A percentile compares a stretch with the other conserved stretches of the same genome.
These are phyloP conservation scores for Schwanniomyces sp. DNA, from an alignment of 805 yeast genomes.

Conservation along the genomic window DNA sequence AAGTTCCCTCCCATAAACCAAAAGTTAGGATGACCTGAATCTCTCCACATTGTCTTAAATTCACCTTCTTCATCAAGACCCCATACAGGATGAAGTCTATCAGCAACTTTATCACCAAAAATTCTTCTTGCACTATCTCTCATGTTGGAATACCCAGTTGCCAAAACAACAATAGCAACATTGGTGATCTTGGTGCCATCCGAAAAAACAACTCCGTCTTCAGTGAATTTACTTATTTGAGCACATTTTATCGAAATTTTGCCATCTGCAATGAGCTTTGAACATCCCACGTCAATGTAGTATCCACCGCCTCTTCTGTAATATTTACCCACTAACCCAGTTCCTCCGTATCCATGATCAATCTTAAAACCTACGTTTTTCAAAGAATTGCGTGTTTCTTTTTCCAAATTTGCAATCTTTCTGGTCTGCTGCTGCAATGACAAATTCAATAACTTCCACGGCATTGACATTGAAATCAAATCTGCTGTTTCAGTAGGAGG, in stretches of 20 bases:
- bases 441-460: constrained; percentile 31
- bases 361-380: constrained; percentile 36
- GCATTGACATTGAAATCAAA: constrained; percentile 30
- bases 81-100: constrained; percentile 41
- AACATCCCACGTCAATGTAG: constrained; percentile 47
- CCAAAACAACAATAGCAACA: constrained; percentile 41
- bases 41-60: constrained; percentile 36
- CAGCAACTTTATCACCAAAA: constrained; percentile 37
- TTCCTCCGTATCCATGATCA: constrained; percentile 43
- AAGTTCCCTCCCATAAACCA: constrained; percentile 46
- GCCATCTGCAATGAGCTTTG: constrained; percentile 37
- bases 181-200: constrained; percentile 36
- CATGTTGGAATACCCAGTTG: constrained; percentile 46
- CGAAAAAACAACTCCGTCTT: constrained; percentile 35
- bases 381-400: constrained; percentile 28
- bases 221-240: constrained; percentile 32
- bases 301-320: constrained; percentile 47
- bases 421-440: constrained; percentile 38
- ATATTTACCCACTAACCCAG: constrained; percentile 42
- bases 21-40: constrained; percentile 39
- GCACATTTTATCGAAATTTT: constrained; percentile 37
- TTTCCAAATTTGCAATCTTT: constrained; percentile 29
- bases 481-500: constrained; percentile 39
- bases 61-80: constrained; percentile 46
- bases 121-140: constrained; percentile 38